Percentiles rank a stretch among this genome's conserved stretches.
Conservation (phyloP, 495 filamentous ascomycete species). For the Penicillium maclennaniae region DNA sequence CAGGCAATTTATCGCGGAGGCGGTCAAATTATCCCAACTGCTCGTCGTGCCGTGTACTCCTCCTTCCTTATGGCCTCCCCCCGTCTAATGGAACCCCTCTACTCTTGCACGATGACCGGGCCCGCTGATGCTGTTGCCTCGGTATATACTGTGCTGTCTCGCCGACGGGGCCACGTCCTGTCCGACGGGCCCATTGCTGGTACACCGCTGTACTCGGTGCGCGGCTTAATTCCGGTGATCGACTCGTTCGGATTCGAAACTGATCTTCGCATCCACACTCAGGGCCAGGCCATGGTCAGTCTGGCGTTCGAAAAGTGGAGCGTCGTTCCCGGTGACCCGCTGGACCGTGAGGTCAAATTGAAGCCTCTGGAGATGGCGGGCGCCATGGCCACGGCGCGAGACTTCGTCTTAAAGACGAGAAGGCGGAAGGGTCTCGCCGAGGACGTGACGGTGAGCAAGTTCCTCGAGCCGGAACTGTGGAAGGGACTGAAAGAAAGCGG, state of each 20-base stretch:
- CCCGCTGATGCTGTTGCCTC: constrained; percentile 84
- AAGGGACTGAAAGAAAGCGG: constrained; percentile 84
- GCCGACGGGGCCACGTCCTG: constrained; percentile 87
- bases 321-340: constrained; percentile 89
- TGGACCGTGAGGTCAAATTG: constrained; percentile 80
- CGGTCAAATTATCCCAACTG: constrained; percentile 94
- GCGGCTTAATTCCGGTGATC: constrained; percentile 88
- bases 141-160: constrained; percentile 86
- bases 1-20: constrained; percentile 93
- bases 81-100: constrained; percentile 92
- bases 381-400: constrained; percentile 82
- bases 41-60: constrained; percentile 85
- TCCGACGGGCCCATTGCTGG: constrained; percentile 91
- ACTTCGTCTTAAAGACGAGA: constrained; percentile 95
- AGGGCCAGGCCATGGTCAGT: constrained; percentile 83
- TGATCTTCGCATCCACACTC: constrained; percentile 91
- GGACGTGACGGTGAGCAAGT: constrained; percentile 92
- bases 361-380: constrained; percentile 81
- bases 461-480: constrained; percentile 91
- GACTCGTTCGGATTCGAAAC: constrained; percentile 98
- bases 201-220: constrained; percentile 89
- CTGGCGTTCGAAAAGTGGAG: constrained; percentile 96
- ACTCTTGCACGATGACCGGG: constrained; percentile 86
- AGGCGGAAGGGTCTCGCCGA: constrained; percentile 90
- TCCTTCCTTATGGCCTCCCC: constrained; percentile 97